Evolutionary conservation across 192 early-diverging fungal genomes (phyloP), one percentile per base, ranked within the genome.

Genomic region (Mycoemilia scoparia): DNA sequence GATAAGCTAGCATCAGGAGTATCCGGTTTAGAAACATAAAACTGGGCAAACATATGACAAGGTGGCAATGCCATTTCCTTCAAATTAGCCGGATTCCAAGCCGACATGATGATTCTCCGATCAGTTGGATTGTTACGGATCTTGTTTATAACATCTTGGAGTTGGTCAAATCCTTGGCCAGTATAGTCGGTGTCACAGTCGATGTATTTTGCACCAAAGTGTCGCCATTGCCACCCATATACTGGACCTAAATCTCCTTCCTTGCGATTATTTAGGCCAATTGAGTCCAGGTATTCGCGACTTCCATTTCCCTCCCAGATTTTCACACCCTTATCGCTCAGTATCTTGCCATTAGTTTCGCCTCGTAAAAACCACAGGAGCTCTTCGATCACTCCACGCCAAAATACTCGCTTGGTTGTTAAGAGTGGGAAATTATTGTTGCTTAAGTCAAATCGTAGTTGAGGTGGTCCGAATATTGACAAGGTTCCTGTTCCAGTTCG

Each of bases 181-280:
- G 73, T 66, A 39, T 98, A 98, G 40, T 95, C 85, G 1, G 71
- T 67, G 40, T 95, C 76, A 21, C 71, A 73, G 34, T 75, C 73
- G 28, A 54, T 45, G 50, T 98, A 98, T 32, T 76, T 46, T 1
- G 95, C 95, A 0, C 95, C 95, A 71, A 98, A 98, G 46, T 96
- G 87, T 19, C 95, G 63, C 95, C 95, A 98, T 45, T 98, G 95
- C 59, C 88, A 98, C 9, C 95, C 95, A 42, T 98, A 98, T 13
- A 98, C 83, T 1, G 85, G 85, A 0, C 92, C 92, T 16, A 98
- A 46, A 36, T 95, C 93, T 10, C 91, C 89, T 24, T 77, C 78
- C 22, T 73, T 64, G 17, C 79, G 66, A 39, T 89, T 42, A 0
- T 43, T 19, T 13, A 96, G 54, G 0, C 89, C 89, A 8, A 79